phyloP scores from a whole-genome alignment of 2,329 filamentous ascomycete species.

The Niveomyces coronatus region DNA sequence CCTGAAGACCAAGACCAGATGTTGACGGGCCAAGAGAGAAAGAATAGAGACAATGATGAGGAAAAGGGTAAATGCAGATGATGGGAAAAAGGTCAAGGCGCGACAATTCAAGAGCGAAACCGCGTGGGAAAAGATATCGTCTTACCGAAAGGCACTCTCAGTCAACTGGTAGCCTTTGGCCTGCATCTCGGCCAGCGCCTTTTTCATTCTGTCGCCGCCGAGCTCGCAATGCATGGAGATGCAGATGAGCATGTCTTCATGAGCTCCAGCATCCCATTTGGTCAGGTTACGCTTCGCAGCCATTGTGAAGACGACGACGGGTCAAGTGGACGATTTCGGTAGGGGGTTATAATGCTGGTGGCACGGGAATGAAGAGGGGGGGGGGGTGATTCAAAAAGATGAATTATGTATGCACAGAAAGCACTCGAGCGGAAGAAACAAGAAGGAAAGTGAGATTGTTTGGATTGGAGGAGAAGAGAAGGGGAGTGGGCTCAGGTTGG shows the following conservation, averaged over 20 bases:
- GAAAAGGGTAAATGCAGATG: conserved; percentile 4
- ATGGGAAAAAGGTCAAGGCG: conserved; percentile 1
- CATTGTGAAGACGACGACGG: conserved; percentile 14
- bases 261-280: conserved; percentile 31
- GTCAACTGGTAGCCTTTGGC: conserved; percentile 30
- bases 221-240: conserved; percentile 28
- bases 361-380: too few relatives aligned
- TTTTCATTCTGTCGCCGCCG: conserved; percentile 19
- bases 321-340: too few relatives aligned
- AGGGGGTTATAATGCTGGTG: too few relatives aligned
- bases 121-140: too few relatives aligned
- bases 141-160: conserved; percentile 31
- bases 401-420: too few relatives aligned
- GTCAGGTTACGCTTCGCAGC: conserved; percentile 19
- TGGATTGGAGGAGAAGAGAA: conserved; percentile 4
- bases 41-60: too few relatives aligned
- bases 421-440: conserved; percentile 8
- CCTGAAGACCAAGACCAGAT: too few relatives aligned
- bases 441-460: conserved; percentile 7
- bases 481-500: background rate
- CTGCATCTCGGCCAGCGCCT: conserved; percentile 28
- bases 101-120: conserved; percentile 5
- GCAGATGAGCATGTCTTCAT: conserved; percentile 34
- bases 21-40: too few relatives aligned
- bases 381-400: too few relatives aligned